Conservation (phyloP, 768 basidiomycete genomes). For the Suillus placidus region DNA sequence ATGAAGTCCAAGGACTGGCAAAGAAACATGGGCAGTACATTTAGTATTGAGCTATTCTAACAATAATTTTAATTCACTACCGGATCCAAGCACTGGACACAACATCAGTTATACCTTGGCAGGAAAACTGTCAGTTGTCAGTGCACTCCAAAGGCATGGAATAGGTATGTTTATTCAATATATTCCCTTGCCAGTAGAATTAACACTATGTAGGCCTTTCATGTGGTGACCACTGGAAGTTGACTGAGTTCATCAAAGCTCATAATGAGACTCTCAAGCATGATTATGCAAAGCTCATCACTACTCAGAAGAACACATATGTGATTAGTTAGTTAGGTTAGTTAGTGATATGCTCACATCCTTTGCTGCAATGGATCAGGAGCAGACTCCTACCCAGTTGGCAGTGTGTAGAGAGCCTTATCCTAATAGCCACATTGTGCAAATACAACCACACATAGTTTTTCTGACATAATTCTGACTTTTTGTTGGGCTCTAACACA, state of each 20-base stretch:
- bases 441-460: too few relatives aligned
- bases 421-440: too few relatives aligned
- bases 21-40: slow-evolving; percentile 2
- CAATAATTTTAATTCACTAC: too few relatives aligned
- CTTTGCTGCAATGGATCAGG: slow-evolving; percentile 6
- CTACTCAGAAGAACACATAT: neutral
- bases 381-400: too few relatives aligned
- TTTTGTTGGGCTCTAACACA: too few relatives aligned
- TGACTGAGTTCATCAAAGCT: neutral
- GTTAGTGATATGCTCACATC: neutral
- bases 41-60: neutral
- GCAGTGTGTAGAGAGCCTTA: too few relatives aligned
- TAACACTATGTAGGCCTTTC: neutral
- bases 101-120: too few relatives aligned
- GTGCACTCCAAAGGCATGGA: neutral
- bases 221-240: neutral
- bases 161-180: neutral
- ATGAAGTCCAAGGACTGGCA: neutral
- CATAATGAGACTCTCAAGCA: neutral
- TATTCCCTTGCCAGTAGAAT: neutral
- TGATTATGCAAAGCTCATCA: neutral
- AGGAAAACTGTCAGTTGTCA: too few relatives aligned
- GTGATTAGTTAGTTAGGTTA: neutral
- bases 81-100: too few relatives aligned
- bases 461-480: too few relatives aligned